Conservation (phyloP, 306 rosid genomes). For the Betula pendula region DNA sequence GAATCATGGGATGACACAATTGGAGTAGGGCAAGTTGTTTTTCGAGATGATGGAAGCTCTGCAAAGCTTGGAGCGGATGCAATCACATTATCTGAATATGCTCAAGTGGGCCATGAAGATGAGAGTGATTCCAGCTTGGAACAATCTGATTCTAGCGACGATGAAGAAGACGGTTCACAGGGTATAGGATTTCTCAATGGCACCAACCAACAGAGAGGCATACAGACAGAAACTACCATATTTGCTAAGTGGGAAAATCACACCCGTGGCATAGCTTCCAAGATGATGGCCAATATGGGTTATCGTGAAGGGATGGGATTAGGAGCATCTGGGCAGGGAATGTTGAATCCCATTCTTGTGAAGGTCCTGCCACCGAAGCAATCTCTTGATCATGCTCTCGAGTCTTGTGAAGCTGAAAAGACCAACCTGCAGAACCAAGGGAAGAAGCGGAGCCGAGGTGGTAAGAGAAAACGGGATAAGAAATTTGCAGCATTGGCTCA, state of each 20-base stretch:
- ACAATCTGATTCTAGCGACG: conserved; percentile 61
- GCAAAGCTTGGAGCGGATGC: conserved; percentile 63
- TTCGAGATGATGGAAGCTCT: conserved; percentile 78
- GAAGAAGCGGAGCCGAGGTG: conserved; percentile 90
- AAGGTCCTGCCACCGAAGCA: conserved; percentile 85
- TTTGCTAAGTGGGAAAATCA: conserved; percentile 99
- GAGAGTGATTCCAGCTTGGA: conserved; percentile 64
- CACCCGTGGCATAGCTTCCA: conserved; percentile 91
- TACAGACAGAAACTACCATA: conserved; percentile 76
- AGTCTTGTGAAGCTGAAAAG: conserved; percentile 46
- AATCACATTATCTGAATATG: conserved; percentile 64
- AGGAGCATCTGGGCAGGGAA: conserved; percentile 90
- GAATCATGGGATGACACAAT: conserved; percentile 75
- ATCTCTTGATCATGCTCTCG: conserved; percentile 83
- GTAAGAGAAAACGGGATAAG: conserved; percentile 86
- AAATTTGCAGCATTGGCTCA: conserved; percentile 65
- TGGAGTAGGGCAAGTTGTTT: conserved; percentile 75
- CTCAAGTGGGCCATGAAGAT: conserved; percentile 50
- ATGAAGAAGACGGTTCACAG: conserved; percentile 56
- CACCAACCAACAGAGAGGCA: conserved; percentile 64
- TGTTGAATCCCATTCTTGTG: conserved; percentile 68
- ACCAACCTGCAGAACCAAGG: conserved; percentile 33
- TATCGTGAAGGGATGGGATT: conserved; percentile 86
- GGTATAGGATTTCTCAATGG: conserved; percentile 86
- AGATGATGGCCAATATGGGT: conserved; percentile 99